Evolutionary conservation across 1,284 basidiomycete genomes (phyloP), one percentile per base, ranked within the genome.

Genomic region (Leccinum subfulvum): DNA sequence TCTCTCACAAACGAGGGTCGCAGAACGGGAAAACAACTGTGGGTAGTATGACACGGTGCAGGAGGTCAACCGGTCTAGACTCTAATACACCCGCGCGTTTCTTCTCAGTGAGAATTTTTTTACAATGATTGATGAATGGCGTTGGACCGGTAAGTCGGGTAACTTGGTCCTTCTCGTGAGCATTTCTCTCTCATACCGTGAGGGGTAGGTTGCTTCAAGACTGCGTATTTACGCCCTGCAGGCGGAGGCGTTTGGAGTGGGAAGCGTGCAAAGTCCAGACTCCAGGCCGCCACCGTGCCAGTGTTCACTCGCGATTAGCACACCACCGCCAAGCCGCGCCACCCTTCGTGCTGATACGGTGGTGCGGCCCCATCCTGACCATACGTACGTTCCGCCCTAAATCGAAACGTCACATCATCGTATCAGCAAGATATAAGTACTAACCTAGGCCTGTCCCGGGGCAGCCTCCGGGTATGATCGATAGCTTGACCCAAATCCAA

Each of bases 51-150:
- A 54, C 51, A 52, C 51, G 21, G 52, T 30, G 52, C 30, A 30
- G 52, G 52, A 54, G 26, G 28, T 30, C 28, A 54, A 54, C 14
- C 13, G 57, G 30, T 58, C 57, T 58, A 58, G 57, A 58, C 57
- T 14, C 30, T 26, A 37, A 16, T 5, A 52, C 4, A 52, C 23
- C 14, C 26, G 23, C 7, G 4, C 21, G 47, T 49, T 21, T 52
- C 9, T 52, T 52, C 26, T 54, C 28, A 18, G 28, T 54, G 28
- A 54, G 53, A 59, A 26, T 9, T 6, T 59, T 49, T 49, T 13
- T 13, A 37, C 56, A 37, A 28, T 52, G 49, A 52, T 23, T 23
- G 23, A 23, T 26, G 47, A 49, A 49, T 52, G 51, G 51, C 51
- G 51, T 54, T 54, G 28, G 52, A 54, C 52, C 28, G 52, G 23